phyloP scores from a whole-genome alignment of 306 rosid genomes.

The Comarum palustre region DNA sequence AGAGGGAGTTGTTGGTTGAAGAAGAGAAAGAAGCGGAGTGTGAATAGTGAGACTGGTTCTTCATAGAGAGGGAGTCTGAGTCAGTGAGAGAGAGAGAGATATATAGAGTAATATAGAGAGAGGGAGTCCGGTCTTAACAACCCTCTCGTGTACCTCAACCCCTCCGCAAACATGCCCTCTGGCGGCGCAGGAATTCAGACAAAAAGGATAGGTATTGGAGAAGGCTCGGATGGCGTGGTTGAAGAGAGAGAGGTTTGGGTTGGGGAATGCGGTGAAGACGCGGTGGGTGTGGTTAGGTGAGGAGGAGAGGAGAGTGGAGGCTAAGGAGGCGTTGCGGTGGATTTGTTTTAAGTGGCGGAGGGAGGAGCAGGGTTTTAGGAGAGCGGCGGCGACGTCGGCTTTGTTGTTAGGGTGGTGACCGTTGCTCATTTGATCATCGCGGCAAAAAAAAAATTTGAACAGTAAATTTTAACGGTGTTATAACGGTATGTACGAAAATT shows the following conservation, averaged over 20 bases:
- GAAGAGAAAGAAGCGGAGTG: not conserved
- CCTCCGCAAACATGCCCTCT: not conserved
- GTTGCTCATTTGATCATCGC: not conserved
- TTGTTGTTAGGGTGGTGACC: constrained; percentile 20
- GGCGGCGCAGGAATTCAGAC: constrained; percentile 21
- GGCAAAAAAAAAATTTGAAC: no score
- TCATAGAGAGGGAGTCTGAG: constrained; percentile 4
- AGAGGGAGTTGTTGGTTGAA: not conserved
- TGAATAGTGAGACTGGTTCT: constrained; percentile 16
- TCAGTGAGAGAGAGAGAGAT: not conserved
- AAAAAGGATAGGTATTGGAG: constrained; percentile 22
- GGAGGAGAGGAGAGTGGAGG: constrained; percentile 21
- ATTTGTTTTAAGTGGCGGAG: constrained; percentile 19
- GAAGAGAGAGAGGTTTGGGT: constrained; percentile 24
- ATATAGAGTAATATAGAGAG: not conserved
- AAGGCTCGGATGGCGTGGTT: constrained; percentile 27
- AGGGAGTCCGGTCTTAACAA: constrained; percentile 23
- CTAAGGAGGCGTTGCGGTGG: constrained; percentile 27
- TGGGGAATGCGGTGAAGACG: constrained; percentile 20
- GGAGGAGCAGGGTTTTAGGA: constrained; percentile 22
- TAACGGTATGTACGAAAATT: no score
- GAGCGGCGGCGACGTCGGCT: constrained; percentile 25
- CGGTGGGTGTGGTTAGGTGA: constrained; percentile 14
- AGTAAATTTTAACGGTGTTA: no score
- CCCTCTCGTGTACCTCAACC: constrained; percentile 23